These are phyloP conservation scores for Coffea humblotiana DNA, from an alignment of 305 asterid species.

Conservation along the genomic window DNA sequence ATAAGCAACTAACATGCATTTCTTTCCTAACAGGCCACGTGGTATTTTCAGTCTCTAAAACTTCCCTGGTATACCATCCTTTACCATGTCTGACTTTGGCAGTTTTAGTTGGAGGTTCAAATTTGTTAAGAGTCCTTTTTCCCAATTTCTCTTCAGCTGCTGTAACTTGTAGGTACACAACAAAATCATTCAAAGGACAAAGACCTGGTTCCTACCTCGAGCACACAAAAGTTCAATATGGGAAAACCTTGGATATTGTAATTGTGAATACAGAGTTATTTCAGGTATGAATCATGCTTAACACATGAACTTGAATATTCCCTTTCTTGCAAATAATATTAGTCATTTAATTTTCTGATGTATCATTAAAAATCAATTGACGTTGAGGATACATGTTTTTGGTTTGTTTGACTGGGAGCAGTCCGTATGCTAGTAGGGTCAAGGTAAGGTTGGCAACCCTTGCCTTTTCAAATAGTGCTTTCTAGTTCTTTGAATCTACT, in stretches of 20 bases:
- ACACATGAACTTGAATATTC: not conserved
- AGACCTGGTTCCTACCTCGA: slow-evolving; percentile 36
- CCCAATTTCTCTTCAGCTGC: slow-evolving; percentile 17
- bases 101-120: not conserved
- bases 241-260: slow-evolving; percentile 46
- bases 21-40: slow-evolving; percentile 14
- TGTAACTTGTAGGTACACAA: slow-evolving; percentile 46
- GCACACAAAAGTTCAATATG: slow-evolving; percentile 35
- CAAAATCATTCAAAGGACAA: slow-evolving; percentile 33
- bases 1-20: not conserved
- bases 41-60: slow-evolving; percentile 18
- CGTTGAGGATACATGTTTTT: not conserved
- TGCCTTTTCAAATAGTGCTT: not conserved
- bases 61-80: slow-evolving; percentile 21
- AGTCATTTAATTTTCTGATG: not conserved
- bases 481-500: not conserved
- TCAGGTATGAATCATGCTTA: slow-evolving; percentile 42
- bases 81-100: not conserved
- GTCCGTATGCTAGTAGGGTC: not conserved
- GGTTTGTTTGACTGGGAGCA: not conserved
- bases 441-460: not conserved
- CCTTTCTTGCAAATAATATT: not conserved
- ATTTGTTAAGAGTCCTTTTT: slow-evolving; percentile 1
- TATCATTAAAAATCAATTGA: too few relatives aligned
- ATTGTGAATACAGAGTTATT: slow-evolving; percentile 45